Conservation (phyloP, 768 basidiomycete genomes). For the Leucosporidium scottii region DNA sequence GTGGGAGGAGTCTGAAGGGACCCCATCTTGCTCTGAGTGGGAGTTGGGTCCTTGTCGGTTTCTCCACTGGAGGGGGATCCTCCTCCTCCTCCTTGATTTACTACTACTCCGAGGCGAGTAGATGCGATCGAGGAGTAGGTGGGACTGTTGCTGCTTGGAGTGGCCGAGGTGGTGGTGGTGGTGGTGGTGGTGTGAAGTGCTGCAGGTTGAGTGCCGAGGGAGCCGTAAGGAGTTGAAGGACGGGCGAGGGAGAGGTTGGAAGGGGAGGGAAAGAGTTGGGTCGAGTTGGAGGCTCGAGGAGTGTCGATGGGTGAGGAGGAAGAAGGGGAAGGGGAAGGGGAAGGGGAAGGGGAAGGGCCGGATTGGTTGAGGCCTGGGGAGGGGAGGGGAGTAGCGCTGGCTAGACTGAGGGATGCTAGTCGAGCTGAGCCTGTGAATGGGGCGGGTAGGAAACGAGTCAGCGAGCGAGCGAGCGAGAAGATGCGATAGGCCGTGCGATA, state of each 20-base stretch:
- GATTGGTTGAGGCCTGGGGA: background rate
- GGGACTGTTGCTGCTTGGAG: constrained; percentile 1
- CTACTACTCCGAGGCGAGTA: too few species aligned
- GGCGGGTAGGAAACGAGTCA: background rate
- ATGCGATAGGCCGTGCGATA: too few species aligned
- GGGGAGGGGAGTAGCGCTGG: background rate
- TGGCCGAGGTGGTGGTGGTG: background rate
- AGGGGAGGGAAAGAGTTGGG: background rate
- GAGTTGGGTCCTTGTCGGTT: background rate
- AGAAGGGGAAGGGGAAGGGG: background rate
- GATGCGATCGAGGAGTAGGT: too few species aligned
- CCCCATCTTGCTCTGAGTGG: constrained; percentile 11
- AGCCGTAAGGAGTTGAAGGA: background rate
- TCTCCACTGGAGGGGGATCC: too few species aligned
- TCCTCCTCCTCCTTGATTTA: too few species aligned
- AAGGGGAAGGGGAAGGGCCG: background rate
- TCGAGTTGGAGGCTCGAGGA: background rate
- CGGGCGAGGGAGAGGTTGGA: constrained; percentile 17
- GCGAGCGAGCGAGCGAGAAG: background rate
- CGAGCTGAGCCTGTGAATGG: constrained; percentile 27
- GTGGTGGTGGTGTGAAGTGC: too few species aligned
- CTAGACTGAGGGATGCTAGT: constrained; percentile 21
- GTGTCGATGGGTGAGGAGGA: background rate
- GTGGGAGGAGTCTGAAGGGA: background rate
- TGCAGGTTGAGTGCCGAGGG: too few species aligned